Evolutionary conservation across 352 stramenopile genomes (phyloP), one percentile per base, ranked within the genome.

Genomic region (Phytophthora hybrid): DNA sequence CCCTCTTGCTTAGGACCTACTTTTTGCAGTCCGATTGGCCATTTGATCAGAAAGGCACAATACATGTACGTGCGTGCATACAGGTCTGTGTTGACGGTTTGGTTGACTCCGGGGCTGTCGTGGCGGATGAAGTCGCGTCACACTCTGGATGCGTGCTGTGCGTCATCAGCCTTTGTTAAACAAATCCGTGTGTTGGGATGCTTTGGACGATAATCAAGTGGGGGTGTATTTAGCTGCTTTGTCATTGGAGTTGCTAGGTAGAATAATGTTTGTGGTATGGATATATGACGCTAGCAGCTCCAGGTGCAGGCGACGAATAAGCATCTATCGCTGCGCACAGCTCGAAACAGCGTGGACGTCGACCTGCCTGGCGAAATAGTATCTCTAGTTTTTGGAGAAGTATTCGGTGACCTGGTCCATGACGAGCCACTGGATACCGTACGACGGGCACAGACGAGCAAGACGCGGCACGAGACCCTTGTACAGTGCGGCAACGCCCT

Each of bases 381-480:
- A 69, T 46, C 19, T 46, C 76, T 81, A 81, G 70, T 83, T 74
- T 71, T 87, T 83, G 64, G 84, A 80, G 49, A 94, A 94, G 72
- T 91, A 85, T 32, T 79, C 83, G 29, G 86, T 93, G 59, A 93
- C 84, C 73, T 94, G 81, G 75, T 94, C 86, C 87, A 96, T 94
- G 26, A 96, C 89, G 34, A 94, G 81, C 89, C 89, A 96, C 76
- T 94, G 87, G 71, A 96, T 96, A 65, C 87, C 89, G 77, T 96
- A 94, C 29, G 87, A 94, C 61, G 89, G 89, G 55, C 87, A 94
- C 61, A 96, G 72, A 78, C 98, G 88, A 77, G 98, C 88, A 66
- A 99, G 87, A 52, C 97, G 89, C 44, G 98, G 98, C 54, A 98
- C 97, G 16, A 99, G 95, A 29, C 98, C 98, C 84, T 99, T 99